phyloP scores from a whole-genome alignment of 208 protist genomes.

The Trypanosoma theileri region DNA sequence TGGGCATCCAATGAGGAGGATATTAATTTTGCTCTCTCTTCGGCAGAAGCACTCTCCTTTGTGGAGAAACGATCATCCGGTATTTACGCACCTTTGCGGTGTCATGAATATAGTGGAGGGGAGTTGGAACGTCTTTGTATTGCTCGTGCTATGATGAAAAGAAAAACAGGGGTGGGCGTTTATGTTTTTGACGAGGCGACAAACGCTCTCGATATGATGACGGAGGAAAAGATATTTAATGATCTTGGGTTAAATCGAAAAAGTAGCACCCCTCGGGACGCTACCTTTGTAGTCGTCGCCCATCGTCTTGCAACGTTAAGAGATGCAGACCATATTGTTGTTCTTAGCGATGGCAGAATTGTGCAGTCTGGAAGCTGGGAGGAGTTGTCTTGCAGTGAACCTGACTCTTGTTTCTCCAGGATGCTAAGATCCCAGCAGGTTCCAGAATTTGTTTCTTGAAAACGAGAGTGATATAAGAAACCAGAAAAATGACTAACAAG shows the following conservation, averaged over 20 bases:
- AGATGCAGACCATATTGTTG: conserved; percentile 53
- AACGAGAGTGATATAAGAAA: not conserved
- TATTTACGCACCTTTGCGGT: conserved; percentile 24
- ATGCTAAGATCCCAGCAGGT: conserved; percentile 11
- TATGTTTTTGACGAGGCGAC: conserved; percentile 71
- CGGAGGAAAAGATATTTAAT: conserved; percentile 45
- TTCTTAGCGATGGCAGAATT: conserved; percentile 52
- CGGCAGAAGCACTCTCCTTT: conserved; percentile 33
- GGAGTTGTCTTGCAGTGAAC: conserved; percentile 26
- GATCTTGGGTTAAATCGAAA: not conserved
- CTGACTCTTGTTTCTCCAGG: conserved; percentile 17
- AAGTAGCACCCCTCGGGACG: not conserved
- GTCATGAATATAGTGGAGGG: conserved; percentile 58
- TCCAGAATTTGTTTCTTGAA: not conserved
- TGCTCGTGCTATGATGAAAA: conserved; percentile 56
- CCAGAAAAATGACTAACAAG: no score
- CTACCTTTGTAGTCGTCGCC: conserved; percentile 50
- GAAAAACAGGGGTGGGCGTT: conserved; percentile 20
- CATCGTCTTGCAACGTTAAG: conserved; percentile 65
- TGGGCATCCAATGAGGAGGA: conserved; percentile 18
- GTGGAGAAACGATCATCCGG: conserved; percentile 48
- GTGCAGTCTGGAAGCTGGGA: conserved; percentile 62
- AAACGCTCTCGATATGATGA: conserved; percentile 65
- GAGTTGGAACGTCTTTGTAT: conserved; percentile 65
- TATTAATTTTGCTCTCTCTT: conserved; percentile 34